phyloP scores from a whole-genome alignment of 2,329 filamentous ascomycete species.

The Ceratocystiopsis brevicomis region DNA sequence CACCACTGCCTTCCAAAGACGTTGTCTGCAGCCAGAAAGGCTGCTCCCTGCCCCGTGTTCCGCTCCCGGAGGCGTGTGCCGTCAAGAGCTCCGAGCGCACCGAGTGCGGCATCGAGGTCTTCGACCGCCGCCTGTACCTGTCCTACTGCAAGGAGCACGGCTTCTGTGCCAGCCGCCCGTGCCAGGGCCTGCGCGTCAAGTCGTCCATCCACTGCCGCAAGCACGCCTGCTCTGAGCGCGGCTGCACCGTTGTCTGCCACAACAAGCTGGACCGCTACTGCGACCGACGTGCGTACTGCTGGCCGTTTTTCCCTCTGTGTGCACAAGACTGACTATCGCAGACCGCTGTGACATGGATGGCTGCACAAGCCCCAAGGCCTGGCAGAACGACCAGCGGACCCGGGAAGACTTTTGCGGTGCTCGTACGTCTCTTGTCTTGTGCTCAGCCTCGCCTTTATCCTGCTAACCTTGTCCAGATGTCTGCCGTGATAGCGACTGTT shows the following conservation, averaged over 20 bases:
- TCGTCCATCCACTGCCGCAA: conserved; percentile 3
- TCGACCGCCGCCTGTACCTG: conserved; percentile 2
- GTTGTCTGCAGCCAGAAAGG: not conserved
- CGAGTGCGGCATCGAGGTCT: conserved; percentile 4
- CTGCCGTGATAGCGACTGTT: conserved; percentile 1
- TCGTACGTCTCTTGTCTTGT: conserved; percentile 1
- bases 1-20: not conserved
- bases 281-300: not conserved
- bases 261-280: conserved; percentile 2
- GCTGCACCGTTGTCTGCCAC: conserved; percentile 1
- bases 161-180: not conserved
- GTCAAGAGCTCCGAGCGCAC: not conserved
- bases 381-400: conserved; percentile 1
- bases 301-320: not conserved
- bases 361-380: conserved; percentile 4
- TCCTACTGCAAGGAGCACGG: conserved; percentile 5
- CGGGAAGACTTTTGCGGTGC: conserved; percentile 5
- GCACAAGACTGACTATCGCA: not conserved
- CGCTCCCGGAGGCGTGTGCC: not conserved
- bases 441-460: too few species aligned
- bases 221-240: conserved; percentile 7
- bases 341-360: conserved; percentile 2
- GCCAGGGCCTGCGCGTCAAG: conserved; percentile 1
- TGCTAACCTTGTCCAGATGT: conserved; percentile 1
- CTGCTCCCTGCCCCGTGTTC: not conserved